Base-by-base conservation (phyloP, 2,329 filamentous ascomycete genomes). In the Talaromyces pinophilus region DNA sequence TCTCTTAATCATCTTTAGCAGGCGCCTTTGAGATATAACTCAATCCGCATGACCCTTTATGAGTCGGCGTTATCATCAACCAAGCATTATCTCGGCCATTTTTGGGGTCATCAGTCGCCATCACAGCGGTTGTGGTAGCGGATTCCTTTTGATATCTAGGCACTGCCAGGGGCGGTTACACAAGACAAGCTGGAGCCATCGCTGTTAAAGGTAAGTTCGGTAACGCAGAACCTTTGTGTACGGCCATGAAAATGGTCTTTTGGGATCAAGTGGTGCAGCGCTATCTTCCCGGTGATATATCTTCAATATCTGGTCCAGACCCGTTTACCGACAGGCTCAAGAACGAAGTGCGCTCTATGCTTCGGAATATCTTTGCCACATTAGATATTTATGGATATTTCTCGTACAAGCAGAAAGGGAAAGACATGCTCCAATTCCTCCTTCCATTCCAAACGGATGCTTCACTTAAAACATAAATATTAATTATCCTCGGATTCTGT, bases 401-500 rank as follows among this genome's bases (percentile, higher is more conserved):
- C 22, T 1, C 5, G 17, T 2, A 25, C 17, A 19, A 61, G 13
- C 46, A 3, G 19, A 1, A 30, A 8, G 17, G 4, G 8, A 25
- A 13, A 25, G 2, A 28, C 59, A 15, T 52, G 52, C 59, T 52
- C 59, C 59, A 62, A 25, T 62, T 62, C 13, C 59, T 50, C 30
- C 59, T 50, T 5, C 59, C 59, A 52, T 62, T 62, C 44, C 59
- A 62, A 22, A 62, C 44, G 10, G 30, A 40, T 1, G 44, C n/a
- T 28, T 62, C 59, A 0, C 30, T 62, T 10, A 44, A 62, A 38
- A 62, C 59, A 25, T 62, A 62, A 5, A 62, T 52, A 38, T 50
- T 52, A 42, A n/a, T 52, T 17, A 62, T 62, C 10, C 59, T 50
- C 5, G 44, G 7, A 52, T 62, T 13, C 10, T 44, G 59, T 52